These are phyloP conservation scores for Fonsecaea multimorphosa DNA, from an alignment of 2,329 filamentous ascomycete genomes.

Conservation along the genomic window DNA sequence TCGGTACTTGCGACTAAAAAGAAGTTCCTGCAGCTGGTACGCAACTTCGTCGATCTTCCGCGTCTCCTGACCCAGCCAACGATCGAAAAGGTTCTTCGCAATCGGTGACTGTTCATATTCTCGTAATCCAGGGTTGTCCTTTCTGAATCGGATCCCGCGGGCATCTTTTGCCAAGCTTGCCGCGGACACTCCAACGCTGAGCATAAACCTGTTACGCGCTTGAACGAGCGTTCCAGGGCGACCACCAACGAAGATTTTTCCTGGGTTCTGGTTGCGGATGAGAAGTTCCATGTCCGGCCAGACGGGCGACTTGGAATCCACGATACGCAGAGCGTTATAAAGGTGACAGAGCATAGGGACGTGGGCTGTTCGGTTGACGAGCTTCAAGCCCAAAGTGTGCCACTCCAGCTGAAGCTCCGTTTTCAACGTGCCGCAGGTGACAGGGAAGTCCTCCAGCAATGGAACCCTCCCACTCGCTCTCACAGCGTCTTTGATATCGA, in stretches of 20 bases:
- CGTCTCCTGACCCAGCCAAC: constrained; percentile 6
- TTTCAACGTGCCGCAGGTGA: constrained; percentile 16
- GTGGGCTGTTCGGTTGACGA: constrained; percentile 1
- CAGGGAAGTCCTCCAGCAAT: constrained; percentile 9
- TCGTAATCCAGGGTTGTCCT: neutral
- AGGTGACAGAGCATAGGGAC: constrained; percentile 13
- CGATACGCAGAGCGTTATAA: constrained; percentile 9
- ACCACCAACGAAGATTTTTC: constrained; percentile 4
- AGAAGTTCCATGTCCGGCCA: constrained; percentile 19
- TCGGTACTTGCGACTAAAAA: constrained; percentile 1
- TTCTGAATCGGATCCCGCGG: neutral
- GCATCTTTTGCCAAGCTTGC: constrained; percentile 4
- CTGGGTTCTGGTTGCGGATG: constrained; percentile 13
- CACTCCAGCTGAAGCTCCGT: constrained; percentile 11
- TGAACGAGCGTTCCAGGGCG: constrained; percentile 5
- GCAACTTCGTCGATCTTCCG: constrained; percentile 17
- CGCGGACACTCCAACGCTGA: constrained; percentile 6
- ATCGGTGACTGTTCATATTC: neutral
- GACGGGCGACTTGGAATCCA: constrained; percentile 2
- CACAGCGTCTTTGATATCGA: neutral
- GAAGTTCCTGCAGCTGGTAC: constrained; percentile 8
- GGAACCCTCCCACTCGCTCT: constrained; percentile 1
- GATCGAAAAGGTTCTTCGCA: constrained; percentile 12
- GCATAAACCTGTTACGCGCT: neutral
- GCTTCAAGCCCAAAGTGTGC: constrained; percentile 11